Conservation (phyloP, 139 green algal species). For the Chlamydomonas sphaeroides region DNA sequence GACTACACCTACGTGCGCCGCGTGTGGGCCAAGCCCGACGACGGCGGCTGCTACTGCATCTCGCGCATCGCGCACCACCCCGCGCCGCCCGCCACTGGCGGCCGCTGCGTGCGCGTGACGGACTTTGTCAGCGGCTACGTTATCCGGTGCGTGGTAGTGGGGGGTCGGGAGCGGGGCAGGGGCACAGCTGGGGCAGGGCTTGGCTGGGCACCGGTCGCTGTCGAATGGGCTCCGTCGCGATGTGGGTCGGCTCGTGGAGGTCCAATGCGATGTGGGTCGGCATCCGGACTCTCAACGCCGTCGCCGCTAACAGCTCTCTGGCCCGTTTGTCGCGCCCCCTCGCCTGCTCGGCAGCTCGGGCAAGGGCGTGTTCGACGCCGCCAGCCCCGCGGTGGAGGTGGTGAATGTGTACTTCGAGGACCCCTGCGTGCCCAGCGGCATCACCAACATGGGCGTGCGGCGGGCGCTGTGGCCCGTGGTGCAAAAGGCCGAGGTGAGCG, state of each 20-base stretch:
- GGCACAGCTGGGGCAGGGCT: not conserved
- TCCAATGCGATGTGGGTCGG: too few species aligned
- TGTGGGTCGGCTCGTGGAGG: too few species aligned
- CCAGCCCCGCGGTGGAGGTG: constrained; percentile 61
- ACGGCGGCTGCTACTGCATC: constrained; percentile 41
- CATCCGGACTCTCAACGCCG: too few species aligned
- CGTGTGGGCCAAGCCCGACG: constrained; percentile 63
- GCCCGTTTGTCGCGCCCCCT: not conserved
- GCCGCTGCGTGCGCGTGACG: constrained; percentile 57
- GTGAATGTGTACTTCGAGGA: constrained; percentile 83
- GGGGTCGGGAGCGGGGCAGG: too few species aligned
- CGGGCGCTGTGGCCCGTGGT: constrained; percentile 79
- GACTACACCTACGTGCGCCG: constrained; percentile 78
- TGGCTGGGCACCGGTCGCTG: too few species aligned
- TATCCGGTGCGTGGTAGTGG: constrained; percentile 60
- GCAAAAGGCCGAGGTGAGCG: constrained; percentile 56
- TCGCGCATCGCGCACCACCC: constrained; percentile 35
- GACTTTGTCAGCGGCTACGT: constrained; percentile 68
- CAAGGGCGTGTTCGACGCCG: constrained; percentile 30
- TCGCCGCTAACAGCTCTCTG: too few species aligned
- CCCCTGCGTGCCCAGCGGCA: constrained; percentile 57
- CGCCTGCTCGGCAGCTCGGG: not conserved
- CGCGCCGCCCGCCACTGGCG: constrained; percentile 24
- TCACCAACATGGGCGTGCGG: constrained; percentile 78
- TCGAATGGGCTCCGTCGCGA: too few species aligned